phyloP scores from a whole-genome alignment of 2,329 filamentous ascomycete genomes.

The Cladophialophora exuberans region DNA sequence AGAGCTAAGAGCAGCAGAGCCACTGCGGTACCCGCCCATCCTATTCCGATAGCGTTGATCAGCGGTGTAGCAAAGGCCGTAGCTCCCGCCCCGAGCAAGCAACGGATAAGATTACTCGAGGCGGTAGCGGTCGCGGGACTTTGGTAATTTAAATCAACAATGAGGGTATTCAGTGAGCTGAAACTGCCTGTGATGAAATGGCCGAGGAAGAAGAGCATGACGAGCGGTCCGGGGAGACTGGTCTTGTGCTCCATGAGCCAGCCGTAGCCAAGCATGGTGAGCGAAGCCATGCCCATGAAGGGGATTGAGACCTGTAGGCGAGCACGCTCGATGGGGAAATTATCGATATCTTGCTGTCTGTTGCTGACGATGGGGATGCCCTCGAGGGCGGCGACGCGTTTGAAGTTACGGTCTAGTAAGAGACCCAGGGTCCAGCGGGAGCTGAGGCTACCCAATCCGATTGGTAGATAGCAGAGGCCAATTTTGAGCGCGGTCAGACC shows the following conservation, averaged over 20 bases:
- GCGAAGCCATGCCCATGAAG: constrained; percentile 27
- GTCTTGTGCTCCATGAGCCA: constrained; percentile 44
- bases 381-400: constrained; percentile 28
- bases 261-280: constrained; percentile 49
- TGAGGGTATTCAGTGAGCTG: constrained; percentile 13
- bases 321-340: constrained; percentile 46
- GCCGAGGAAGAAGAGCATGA: constrained; percentile 26
- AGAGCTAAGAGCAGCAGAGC: too few relatives aligned
- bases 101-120: constrained; percentile 40
- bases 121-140: constrained; percentile 39
- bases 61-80: constrained; percentile 31
- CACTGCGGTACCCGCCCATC: too few relatives aligned
- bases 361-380: constrained; percentile 28
- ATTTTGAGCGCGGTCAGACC: too few relatives aligned
- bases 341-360: constrained; percentile 44
- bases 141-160: constrained; percentile 16
- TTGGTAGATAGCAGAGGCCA: not conserved
- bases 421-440: not conserved
- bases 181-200: not conserved
- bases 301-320: constrained; percentile 38
- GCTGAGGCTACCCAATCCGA: not conserved
- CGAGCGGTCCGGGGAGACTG: constrained; percentile 39
- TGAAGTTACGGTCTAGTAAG: not conserved
- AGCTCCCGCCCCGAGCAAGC: constrained; percentile 31
- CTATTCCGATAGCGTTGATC: constrained; percentile 33